A percentile compares a stretch with the other conserved stretches of the same genome.
Conservation (phyloP, 805 yeast genomes). For the Wickerhamiella cacticola region DNA sequence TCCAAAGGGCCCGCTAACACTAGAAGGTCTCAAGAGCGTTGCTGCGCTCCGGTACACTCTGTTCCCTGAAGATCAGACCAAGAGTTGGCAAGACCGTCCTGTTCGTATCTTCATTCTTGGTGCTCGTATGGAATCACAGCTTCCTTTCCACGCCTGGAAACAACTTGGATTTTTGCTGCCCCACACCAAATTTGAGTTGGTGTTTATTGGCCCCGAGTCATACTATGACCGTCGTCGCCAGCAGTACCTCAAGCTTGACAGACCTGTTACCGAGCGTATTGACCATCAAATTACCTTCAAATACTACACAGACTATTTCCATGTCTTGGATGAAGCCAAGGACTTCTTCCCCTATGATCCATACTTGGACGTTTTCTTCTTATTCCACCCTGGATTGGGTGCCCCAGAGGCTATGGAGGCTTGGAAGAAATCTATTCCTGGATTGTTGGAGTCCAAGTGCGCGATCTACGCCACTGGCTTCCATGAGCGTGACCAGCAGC, state of each 20-base stretch:
- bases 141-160: conserved; percentile 93
- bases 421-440: conserved; percentile 80
- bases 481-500: conserved; percentile 56
- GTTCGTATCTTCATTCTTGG: conserved; percentile 82
- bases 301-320: conserved; percentile 85
- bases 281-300: conserved; percentile 64
- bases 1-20: conserved; percentile 77
- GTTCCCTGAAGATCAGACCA: conserved; percentile 53
- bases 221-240: conserved; percentile 61
- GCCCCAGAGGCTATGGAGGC: conserved; percentile 65
- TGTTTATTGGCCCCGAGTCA: conserved; percentile 90
- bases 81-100: conserved; percentile 69
- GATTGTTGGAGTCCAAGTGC: conserved; percentile 84
- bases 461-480: conserved; percentile 84
- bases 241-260: conserved; percentile 44
- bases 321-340: conserved; percentile 78
- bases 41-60: conserved; percentile 87
- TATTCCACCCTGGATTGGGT: conserved; percentile 91
- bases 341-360: conserved; percentile 98
- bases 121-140: conserved; percentile 82
- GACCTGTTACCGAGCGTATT: conserved; percentile 46
- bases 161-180: conserved; percentile 83
- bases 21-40: conserved; percentile 86
- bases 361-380: conserved; percentile 79
- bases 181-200: conserved; percentile 66